Base-by-base conservation (phyloP, 768 basidiomycete genomes). In the Xerocomus spinulosus region DNA sequence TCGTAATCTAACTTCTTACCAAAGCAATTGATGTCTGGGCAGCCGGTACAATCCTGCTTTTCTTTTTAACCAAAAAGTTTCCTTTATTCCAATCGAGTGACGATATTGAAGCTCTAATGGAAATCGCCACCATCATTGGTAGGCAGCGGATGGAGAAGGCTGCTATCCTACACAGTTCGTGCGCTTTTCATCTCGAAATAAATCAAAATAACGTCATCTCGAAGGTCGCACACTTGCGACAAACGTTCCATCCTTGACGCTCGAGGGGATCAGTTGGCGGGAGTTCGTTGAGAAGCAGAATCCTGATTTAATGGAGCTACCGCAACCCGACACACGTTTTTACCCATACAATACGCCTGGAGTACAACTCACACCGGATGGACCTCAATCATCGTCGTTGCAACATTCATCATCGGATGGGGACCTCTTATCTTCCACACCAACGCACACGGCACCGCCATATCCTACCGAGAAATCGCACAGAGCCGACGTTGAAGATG, bases 1-100 rank as follows among this genome's bases (percentile, higher is more conserved):
- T 24, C 32, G 39, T 13, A 29, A 41, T 35, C 44, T 62, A 45
- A 64, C 17, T 43, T 10, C 13, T 7, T 32, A 20, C 18, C 35
- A 33, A 61, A 99, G 96, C 95, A 2, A 86, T 98, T 61, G 96
- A 99, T 57, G 80, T 98, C 38, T 99, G 96, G 96, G 86, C 94
- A 0, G 90, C 82, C 7, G 96, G 96, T 0, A 83, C 85, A 59
- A 96, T 97, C 44, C 69, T 99, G 0, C 76, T 98, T 6, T 94
- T 94, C 70, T 94, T 97, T 70, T 74, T 99, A 29, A 85, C 85
- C 0, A 79, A 82, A 36, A 96, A 95, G 56, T 99, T 97, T 61
- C 96, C 96, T 2, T 68, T 97, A 24, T 93, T 98, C 70, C 87
- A 92, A 56, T 92, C 93, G 17, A 87, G 80, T 58, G 92, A 98